These are phyloP conservation scores for Phoma sp. DNA, from an alignment of 2,329 filamentous ascomycete genomes.

Conservation along the genomic window DNA sequence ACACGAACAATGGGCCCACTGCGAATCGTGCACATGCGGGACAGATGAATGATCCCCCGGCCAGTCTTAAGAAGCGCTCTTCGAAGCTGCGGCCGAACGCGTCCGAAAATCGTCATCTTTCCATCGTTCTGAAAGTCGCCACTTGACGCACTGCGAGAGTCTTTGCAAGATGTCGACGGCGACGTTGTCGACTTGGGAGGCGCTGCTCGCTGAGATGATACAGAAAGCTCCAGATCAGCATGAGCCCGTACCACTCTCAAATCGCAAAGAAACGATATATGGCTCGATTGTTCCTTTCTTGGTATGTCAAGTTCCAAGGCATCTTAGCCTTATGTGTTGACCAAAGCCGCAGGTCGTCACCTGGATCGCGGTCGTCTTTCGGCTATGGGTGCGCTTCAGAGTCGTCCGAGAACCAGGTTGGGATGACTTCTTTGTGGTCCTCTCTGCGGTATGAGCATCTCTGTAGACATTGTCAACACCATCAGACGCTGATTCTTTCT, in stretches of 20 bases:
- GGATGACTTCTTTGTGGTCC: constrained; percentile 43
- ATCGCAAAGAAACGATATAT: constrained; percentile 34
- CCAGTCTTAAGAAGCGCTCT: neutral
- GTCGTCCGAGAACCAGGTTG: constrained; percentile 44
- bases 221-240: constrained; percentile 32
- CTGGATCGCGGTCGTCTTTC: constrained; percentile 37
- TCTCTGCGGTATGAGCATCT: constrained; percentile 33
- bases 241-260: constrained; percentile 37
- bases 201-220: constrained; percentile 28
- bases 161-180: constrained; percentile 15
- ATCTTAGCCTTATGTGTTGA: constrained; percentile 11
- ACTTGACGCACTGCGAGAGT: constrained; percentile 5
- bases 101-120: neutral
- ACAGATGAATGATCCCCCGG: constrained; percentile 1
- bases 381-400: constrained; percentile 37
- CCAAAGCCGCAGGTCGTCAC: constrained; percentile 26
- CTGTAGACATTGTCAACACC: too few relatives aligned
- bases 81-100: neutral
- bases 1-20: neutral
- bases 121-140: constrained; percentile 4
- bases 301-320: constrained; percentile 20
- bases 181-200: constrained; percentile 18
- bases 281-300: constrained; percentile 35
- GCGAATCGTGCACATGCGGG: neutral
- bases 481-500: constrained; percentile 2